Conservation (phyloP, 768 basidiomycete genomes). For the Boletellus ananas region DNA sequence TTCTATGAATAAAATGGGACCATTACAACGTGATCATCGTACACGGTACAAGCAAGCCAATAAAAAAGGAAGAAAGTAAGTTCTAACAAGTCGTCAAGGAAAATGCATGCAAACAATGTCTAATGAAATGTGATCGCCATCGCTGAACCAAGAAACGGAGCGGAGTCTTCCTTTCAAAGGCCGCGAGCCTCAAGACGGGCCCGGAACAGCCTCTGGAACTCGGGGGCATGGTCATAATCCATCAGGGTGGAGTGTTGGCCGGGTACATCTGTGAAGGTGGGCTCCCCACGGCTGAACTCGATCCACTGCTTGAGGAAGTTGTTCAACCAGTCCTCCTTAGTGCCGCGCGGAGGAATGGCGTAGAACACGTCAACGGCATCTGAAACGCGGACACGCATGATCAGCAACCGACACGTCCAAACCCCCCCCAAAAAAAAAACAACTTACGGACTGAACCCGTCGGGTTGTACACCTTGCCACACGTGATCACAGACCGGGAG, state of each 20-base stretch:
- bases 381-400: slow-evolving; percentile 4
- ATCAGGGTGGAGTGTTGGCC: slow-evolving; percentile 30
- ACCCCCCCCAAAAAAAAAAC: too few species aligned
- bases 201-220: slow-evolving; percentile 30
- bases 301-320: slow-evolving; percentile 27
- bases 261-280: slow-evolving; percentile 24
- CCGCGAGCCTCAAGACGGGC: slow-evolving; percentile 24
- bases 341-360: slow-evolving; percentile 26
- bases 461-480: slow-evolving; percentile 28
- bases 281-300: slow-evolving; percentile 21
- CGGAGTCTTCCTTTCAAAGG: slow-evolving; percentile 3
- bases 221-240: slow-evolving; percentile 30
- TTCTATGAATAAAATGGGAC: too few species aligned
- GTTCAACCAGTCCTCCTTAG: slow-evolving; percentile 30
- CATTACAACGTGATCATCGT: too few species aligned
- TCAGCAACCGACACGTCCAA: background rate
- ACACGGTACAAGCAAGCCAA: too few species aligned
- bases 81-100: too few species aligned
- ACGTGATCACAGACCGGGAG: slow-evolving; percentile 30
- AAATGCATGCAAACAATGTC: too few species aligned
- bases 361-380: slow-evolving; percentile 23
- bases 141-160: too few species aligned
- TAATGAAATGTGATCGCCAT: too few species aligned
- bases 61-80: too few species aligned
- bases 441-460: slow-evolving; percentile 26